Base-by-base conservation (phyloP, 2,329 filamentous ascomycete genomes). In the Gaeumannomyces sp. region DNA sequence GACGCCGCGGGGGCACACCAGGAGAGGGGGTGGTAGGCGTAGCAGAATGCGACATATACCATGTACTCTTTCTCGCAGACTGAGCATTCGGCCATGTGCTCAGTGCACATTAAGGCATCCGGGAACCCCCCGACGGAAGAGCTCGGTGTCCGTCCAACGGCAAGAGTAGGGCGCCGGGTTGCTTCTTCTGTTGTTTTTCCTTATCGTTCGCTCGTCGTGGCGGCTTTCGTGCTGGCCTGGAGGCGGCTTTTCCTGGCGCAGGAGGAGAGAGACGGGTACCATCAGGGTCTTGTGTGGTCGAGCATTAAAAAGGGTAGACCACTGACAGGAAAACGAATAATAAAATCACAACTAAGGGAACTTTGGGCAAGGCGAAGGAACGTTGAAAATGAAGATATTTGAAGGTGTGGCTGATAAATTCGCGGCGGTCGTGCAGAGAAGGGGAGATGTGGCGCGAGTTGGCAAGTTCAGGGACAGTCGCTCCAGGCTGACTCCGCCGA, bases 31-130 rank as follows among this genome's bases (percentile, higher is more conserved):
- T 80, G 81, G 68, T 80, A 83, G 61, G 77, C 71, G 68, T 75
- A 75, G 71, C 84, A 87, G 70, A 86, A 85, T 70, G 80, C 77
- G 76, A 86, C 80, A 77, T 81, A 86, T 72, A 85, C 73, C 70
- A 86, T 78, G 73, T 86, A 85, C 69, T 79, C 76, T 76, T 84
- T 85, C 78, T 83, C 79, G 79, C 84, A 86, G 71, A 83, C 83
- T 77, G 80, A 81, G 79, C 84, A 86, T 73, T 79, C 76, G 72
- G 81, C 80, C 70, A 76, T 80, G 76, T 85, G 76, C 81, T 84
- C 82, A 74, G 76, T 80, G 79, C 84, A 86, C 84, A 86, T 86
- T 80, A 84, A 85, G 66, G 35, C 31, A 5, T 45, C 14, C 38
- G 38, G 38, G 14, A 19, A 19, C 14, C 13, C 3, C 13, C 35